These are phyloP conservation scores for Diaporthe sp. DNA, from an alignment of 2,329 filamentous ascomycete species.

Conservation along the genomic window DNA sequence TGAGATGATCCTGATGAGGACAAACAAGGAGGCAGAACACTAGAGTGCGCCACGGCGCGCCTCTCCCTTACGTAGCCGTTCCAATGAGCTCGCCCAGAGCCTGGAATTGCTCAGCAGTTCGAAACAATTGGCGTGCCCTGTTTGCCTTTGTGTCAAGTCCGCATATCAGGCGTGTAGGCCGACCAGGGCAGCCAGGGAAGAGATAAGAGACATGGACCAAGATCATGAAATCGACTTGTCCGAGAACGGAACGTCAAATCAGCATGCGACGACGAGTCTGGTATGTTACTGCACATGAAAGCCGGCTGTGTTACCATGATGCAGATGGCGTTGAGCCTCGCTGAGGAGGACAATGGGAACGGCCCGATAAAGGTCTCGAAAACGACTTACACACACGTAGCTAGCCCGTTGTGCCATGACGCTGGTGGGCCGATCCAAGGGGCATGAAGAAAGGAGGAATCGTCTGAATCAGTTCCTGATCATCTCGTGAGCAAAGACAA, in stretches of 20 bases:
- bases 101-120: conserved; percentile 4
- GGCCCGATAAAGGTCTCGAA: conserved; percentile 18
- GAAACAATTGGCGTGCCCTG: conserved; percentile 19
- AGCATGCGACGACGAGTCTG: background rate
- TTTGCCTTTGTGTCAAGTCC: background rate
- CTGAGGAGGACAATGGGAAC: conserved; percentile 22
- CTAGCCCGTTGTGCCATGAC: background rate
- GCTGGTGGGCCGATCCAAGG: background rate
- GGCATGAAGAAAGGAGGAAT: background rate
- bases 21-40: conserved; percentile 19
- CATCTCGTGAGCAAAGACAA: background rate
- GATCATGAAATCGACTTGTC: background rate
- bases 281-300: background rate
- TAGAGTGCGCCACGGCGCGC: conserved; percentile 27
- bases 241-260: conserved; percentile 3
- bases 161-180: background rate
- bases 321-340: conserved; percentile 13
- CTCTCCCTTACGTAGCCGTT: conserved; percentile 24
- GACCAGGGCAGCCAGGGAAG: background rate
- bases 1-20: conserved; percentile 28
- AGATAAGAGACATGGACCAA: background rate
- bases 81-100: conserved; percentile 13
- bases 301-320: background rate
- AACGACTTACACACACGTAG: conserved; percentile 16
- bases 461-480: conserved; percentile 28